Percentiles rank a stretch among this genome's conserved stretches.
phyloP scores from a whole-genome alignment of 2,329 filamentous ascomycete genomes.

The Colletotrichum aenigma region DNA sequence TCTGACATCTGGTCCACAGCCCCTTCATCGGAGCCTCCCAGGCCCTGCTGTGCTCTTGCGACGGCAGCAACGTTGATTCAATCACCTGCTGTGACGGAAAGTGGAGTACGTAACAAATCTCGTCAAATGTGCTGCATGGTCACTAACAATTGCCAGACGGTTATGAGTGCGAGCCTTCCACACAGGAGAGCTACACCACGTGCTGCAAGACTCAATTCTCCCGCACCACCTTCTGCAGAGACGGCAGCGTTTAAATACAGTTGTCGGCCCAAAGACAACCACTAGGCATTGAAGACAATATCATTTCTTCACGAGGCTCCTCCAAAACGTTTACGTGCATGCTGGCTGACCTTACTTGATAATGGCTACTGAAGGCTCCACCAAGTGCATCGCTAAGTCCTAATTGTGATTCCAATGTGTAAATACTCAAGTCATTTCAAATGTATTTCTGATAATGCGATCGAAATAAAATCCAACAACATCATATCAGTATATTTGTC shows the following conservation, averaged over 20 bases:
- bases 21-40: neutral
- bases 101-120: neutral
- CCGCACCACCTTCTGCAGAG: neutral
- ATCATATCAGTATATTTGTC: accelerated
- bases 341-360: neutral
- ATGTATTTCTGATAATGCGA: neutral
- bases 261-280: neutral
- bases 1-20: neutral
- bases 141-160: neutral
- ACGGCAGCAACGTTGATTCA: neutral
- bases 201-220: neutral
- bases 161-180: neutral
- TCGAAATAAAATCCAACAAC: accelerated
- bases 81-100: neutral
- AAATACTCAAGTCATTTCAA: accelerated
- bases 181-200: neutral
- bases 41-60: neutral
- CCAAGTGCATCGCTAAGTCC: accelerated
- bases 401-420: neutral
- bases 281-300: accelerated
- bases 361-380: accelerated
- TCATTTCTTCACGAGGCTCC: neutral
- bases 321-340: neutral
- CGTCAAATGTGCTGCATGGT: neutral
- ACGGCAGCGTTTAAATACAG: neutral